phyloP scores from a whole-genome alignment of 495 filamentous ascomycete species.

The Penicillium desertorum region DNA sequence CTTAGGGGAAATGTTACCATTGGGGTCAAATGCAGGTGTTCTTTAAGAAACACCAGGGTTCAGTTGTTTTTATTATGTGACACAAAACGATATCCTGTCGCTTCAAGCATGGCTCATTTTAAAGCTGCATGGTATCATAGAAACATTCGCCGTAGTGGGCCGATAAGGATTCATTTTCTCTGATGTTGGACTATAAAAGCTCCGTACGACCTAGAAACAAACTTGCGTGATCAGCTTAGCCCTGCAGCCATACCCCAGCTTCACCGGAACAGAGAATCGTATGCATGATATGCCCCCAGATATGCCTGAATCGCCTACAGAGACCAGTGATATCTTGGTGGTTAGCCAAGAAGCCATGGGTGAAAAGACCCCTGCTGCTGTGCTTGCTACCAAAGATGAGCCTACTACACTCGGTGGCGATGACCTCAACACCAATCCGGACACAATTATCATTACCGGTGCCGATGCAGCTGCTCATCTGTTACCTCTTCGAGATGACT shows the following conservation, averaged over 20 bases:
- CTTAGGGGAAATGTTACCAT: conserved; percentile 3
- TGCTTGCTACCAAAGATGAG: neutral
- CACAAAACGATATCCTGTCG: too few relatives aligned
- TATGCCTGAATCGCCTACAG: neutral
- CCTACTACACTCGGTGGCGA: neutral
- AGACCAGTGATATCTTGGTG: neutral
- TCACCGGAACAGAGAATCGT: neutral
- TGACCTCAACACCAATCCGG: conserved; percentile 3
- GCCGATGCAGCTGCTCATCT: conserved; percentile 35
- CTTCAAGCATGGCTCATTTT: neutral
- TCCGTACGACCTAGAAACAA: neutral
- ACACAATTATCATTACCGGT: conserved; percentile 32
- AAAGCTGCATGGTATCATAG: neutral
- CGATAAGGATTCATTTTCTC: neutral
- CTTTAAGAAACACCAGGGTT: neutral
- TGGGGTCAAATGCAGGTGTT: neutral
- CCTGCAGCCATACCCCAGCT: neutral
- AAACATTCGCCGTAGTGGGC: neutral
- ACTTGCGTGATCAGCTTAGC: neutral
- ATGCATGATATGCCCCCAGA: neutral
- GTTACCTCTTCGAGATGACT: conserved; percentile 48
- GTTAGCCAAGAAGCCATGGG: neutral
- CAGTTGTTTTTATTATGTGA: neutral
- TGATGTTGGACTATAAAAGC: neutral
- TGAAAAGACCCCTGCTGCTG: neutral